Evolutionary conservation across 2,329 filamentous ascomycete genomes (phyloP), one percentile per base, ranked within the genome.

Genomic region (Corniculantispora saksenae): DNA sequence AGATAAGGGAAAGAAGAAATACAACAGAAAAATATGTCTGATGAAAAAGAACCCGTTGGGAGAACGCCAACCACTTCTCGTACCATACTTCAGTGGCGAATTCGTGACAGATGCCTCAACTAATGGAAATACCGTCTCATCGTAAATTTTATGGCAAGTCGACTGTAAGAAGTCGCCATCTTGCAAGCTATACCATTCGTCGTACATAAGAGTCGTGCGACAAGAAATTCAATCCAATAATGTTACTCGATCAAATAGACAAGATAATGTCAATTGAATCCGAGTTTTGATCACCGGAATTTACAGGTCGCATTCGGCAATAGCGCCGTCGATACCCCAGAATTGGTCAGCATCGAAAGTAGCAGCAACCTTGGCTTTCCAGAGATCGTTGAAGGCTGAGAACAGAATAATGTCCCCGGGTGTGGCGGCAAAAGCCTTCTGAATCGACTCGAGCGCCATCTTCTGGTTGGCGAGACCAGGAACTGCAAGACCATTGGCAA

Each of bases 381-480:
- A 97, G 59, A 82, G 72, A 67, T 93, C 90, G 76, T 97, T 90
- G 79, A 89, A 94, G 3, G 91, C 89, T 32, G 89, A 91, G 78
- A 95, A 94, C 25, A 96, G 80, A 69, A 94, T 84, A 51, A 94
- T 72, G 63, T 87, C 77, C 3, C 75, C 74, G 1, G 79, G 75
- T 58, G 78, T 83, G 57, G 76, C 73, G 17, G 79, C 72, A 73
- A 93, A 93, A 2, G 81, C 80, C 45, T 74, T 72, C 75, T 84
- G 86, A 71, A 97, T 85, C 27, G 88, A 89, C 7, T 79, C 75
- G 43, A 97, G 76, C 13, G 93, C 93, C 25, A 76, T 74, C 13
- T 80, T 74, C 76, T 97, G 93, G 69, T 93, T 87, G 13, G 82
- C 78, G n/a, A 79, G 71, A 15, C 87, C 87, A 0, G 92, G 90